Percentiles rank a stretch among this genome's conserved stretches.
These are phyloP conservation scores for Babesia divergens DNA, from an alignment of 169 alveolate genomes.

Conservation along the genomic window DNA sequence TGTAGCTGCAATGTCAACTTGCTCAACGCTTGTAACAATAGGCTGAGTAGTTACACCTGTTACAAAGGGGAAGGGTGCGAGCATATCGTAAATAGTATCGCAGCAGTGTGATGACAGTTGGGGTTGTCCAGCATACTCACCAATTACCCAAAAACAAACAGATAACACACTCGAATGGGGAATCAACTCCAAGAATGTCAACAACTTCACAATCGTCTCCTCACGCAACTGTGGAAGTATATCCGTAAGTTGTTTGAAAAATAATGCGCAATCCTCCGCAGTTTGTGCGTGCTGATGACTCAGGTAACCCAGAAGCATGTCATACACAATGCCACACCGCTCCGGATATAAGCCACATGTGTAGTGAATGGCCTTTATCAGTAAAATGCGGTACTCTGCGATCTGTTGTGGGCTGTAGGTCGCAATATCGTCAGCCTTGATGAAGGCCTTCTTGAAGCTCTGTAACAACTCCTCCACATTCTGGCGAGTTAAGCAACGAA, in stretches of 20 bases:
- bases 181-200: slow-evolving; percentile 34
- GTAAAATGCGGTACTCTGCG: slow-evolving; percentile 53
- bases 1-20: slow-evolving; percentile 28
- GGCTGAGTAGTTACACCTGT: slow-evolving; percentile 29
- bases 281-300: slow-evolving; percentile 58
- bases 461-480: slow-evolving; percentile 65
- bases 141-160: slow-evolving; percentile 56
- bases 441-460: slow-evolving; percentile 63
- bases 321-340: slow-evolving; percentile 59
- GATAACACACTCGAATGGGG: slow-evolving; percentile 32
- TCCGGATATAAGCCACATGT: slow-evolving; percentile 66
- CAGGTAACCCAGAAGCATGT: slow-evolving; percentile 55
- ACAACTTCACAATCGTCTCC: slow-evolving; percentile 45
- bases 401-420: slow-evolving; percentile 58
- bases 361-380: slow-evolving; percentile 69
- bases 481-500: slow-evolving; percentile 53
- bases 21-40: slow-evolving; percentile 44
- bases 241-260: slow-evolving; percentile 54
- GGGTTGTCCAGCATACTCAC: slow-evolving; percentile 33
- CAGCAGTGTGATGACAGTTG: slow-evolving; percentile 32
- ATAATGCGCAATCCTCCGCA: slow-evolving; percentile 68
- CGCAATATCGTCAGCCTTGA: slow-evolving; percentile 46
- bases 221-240: slow-evolving; percentile 48
- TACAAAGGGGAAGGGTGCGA: slow-evolving; percentile 78
- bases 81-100: slow-evolving; percentile 69